Evolutionary conservation across 1,284 basidiomycete genomes (phyloP).

Genomic region (Meira miltonrushii): DNA sequence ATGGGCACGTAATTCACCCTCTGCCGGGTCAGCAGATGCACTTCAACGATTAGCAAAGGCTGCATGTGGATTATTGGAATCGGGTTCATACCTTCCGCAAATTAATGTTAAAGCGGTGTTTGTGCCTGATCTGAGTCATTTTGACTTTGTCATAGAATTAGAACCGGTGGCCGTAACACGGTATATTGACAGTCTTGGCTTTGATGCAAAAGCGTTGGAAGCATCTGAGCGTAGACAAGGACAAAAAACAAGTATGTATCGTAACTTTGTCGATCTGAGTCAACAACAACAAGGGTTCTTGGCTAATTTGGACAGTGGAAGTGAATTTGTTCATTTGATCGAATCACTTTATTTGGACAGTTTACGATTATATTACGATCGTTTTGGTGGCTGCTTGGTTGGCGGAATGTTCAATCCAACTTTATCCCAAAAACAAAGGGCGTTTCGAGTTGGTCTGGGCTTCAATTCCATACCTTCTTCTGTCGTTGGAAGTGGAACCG

Average conservation of each 20-base stretch:
- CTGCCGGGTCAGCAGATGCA: slow-evolving; percentile 36
- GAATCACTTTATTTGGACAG: slow-evolving; percentile 73
- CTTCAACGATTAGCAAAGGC: slow-evolving; percentile 33
- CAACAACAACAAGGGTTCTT: slow-evolving; percentile 21
- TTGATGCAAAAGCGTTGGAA: slow-evolving; percentile 3
- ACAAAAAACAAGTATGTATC: neutral
- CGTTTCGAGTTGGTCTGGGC: slow-evolving; percentile 76
- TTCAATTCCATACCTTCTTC: slow-evolving; percentile 64
- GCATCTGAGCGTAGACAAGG: neutral
- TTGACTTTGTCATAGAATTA: slow-evolving; percentile 78
- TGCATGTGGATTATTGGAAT: slow-evolving; percentile 25
- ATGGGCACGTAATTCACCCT: slow-evolving; percentile 60
- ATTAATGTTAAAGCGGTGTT: slow-evolving; percentile 61
- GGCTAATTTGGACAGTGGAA: slow-evolving; percentile 68
- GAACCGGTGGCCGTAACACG: slow-evolving; percentile 65
- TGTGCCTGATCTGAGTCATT: slow-evolving; percentile 73
- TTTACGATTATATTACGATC: slow-evolving; percentile 78
- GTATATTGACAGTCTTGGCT: slow-evolving; percentile 59
- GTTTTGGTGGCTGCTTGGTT: slow-evolving; percentile 68
- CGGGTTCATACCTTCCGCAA: slow-evolving; percentile 28
- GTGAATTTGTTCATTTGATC: slow-evolving; percentile 61
- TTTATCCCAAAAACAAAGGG: slow-evolving; percentile 54
- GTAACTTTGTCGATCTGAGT: neutral
- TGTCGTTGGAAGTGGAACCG: neutral
- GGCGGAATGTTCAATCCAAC: slow-evolving; percentile 81